Percentiles rank a stretch among this genome's conserved stretches.
phyloP scores from a whole-genome alignment of 176 grass and related monocot species.

The Oryza glaberrima region DNA sequence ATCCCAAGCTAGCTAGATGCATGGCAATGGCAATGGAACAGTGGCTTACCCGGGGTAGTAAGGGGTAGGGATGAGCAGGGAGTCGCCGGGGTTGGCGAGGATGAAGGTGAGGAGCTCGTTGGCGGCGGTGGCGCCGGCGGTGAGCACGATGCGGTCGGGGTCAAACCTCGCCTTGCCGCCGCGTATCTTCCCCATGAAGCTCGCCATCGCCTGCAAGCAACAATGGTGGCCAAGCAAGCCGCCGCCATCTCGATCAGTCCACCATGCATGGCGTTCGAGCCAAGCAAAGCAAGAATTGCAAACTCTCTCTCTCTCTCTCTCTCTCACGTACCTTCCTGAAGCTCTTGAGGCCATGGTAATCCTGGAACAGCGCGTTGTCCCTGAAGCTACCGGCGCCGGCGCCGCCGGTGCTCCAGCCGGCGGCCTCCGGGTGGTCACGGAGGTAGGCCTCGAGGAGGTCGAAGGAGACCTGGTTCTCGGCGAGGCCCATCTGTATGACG shows the following conservation, averaged over 20 bases:
- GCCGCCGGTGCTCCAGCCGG: slow-evolving; percentile 38
- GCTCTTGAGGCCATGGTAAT: slow-evolving; percentile 79
- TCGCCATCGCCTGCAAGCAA: slow-evolving; percentile 79
- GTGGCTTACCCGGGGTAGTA: slow-evolving; percentile 85
- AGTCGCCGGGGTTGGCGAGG: slow-evolving; percentile 76
- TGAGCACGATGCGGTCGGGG: slow-evolving; percentile 75
- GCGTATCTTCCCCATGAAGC: slow-evolving; percentile 83
- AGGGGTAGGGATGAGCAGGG: slow-evolving; percentile 76
- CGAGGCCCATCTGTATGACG: slow-evolving; percentile 93
- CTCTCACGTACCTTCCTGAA: slow-evolving; percentile 61
- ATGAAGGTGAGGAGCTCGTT: slow-evolving; percentile 87
- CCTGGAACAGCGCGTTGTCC: slow-evolving; percentile 94
- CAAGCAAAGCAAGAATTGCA: background rate
- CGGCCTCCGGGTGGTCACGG: slow-evolving; percentile 60
- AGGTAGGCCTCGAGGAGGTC: slow-evolving; percentile 82
- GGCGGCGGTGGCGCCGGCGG: slow-evolving; percentile 81
- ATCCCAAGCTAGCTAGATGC: too few relatives aligned
- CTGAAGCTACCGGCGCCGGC: slow-evolving; percentile 50
- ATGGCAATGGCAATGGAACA: slow-evolving; percentile 26
- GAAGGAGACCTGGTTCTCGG: slow-evolving; percentile 94
- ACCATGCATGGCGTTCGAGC: background rate
- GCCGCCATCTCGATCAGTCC: slow-evolving; percentile 6
- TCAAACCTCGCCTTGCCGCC: slow-evolving; percentile 76
- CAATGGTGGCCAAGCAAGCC: background rate
- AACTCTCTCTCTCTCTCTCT: too few relatives aligned